Evolutionary conservation across 2,329 filamentous ascomycete genomes (phyloP).

Genomic region (Colletotrichum noveboracense): DNA sequence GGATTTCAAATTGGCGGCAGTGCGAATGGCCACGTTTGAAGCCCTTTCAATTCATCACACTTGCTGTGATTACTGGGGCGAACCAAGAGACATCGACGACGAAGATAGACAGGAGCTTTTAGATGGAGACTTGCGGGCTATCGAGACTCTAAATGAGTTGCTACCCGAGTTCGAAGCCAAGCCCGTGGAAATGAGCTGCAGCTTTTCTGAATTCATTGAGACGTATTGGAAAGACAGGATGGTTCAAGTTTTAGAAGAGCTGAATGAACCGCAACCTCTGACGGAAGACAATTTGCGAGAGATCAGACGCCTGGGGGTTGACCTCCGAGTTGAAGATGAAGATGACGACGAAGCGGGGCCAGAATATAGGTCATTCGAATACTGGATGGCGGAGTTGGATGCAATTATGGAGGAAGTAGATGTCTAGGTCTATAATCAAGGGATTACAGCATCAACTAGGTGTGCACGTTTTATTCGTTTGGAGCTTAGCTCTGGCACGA

Average conservation of each 20-base stretch:
- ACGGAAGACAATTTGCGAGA: neutral
- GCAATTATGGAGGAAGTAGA: fast-evolving
- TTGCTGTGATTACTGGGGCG: fast-evolving
- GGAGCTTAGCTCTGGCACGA: too few species aligned
- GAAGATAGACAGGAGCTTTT: neutral
- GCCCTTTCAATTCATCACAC: neutral
- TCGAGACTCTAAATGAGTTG: fast-evolving
- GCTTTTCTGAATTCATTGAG: fast-evolving
- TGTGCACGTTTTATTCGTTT: fast-evolving
- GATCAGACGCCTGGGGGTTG: neutral
- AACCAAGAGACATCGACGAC: too few species aligned
- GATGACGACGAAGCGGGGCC: too few species aligned
- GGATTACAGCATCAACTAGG: too few species aligned
- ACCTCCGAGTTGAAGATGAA: neutral
- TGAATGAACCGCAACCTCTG: neutral
- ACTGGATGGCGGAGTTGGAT: fast-evolving
- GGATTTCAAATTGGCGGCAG: fast-evolving
- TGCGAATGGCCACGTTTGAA: neutral
- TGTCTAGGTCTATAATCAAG: too few species aligned
- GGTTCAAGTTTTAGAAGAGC: fast-evolving
- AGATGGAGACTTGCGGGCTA: neutral
- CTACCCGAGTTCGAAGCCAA: neutral
- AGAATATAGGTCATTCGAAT: neutral
- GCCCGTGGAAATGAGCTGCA: neutral
- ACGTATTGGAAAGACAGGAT: neutral